Evolutionary conservation across 495 filamentous ascomycete species (phyloP).

Genomic region (Trichoderma erinaceum): DNA sequence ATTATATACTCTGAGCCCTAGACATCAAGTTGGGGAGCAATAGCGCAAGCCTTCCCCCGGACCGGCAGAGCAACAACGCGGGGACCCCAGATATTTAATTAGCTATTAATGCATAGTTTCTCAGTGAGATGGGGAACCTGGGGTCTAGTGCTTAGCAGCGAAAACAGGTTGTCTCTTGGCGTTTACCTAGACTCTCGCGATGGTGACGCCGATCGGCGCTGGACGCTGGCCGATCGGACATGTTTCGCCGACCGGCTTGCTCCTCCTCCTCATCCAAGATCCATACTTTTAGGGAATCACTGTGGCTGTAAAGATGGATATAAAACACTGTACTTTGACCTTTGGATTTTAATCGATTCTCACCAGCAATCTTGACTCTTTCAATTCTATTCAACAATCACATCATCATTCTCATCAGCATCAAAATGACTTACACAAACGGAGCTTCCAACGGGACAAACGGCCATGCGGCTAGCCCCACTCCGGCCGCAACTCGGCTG

Average conservation of each 20-base stretch:
- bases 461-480: slow-evolving; percentile 16
- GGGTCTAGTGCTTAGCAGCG: background rate
- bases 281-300: background rate
- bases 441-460: background rate
- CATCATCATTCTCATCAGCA: background rate
- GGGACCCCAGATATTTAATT: slow-evolving; percentile 1
- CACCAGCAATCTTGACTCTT: background rate
- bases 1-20: background rate
- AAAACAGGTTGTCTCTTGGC: background rate
- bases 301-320: background rate
- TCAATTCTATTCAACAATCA: background rate
- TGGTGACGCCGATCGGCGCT: background rate
- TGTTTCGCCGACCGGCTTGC: background rate
- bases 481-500: slow-evolving; percentile 42
- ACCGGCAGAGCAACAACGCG: background rate
- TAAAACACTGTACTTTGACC: background rate
- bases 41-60: background rate
- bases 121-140: background rate
- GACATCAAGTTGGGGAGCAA: background rate
- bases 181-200: background rate
- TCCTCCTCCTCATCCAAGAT: background rate
- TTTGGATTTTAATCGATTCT: background rate
- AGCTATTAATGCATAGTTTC: background rate
- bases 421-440: slow-evolving; percentile 2
- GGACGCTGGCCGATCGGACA: slow-evolving; percentile 1